These are phyloP conservation scores for Syzygium jambos DNA, from an alignment of 345 rosid genomes.

Conservation along the genomic window DNA sequence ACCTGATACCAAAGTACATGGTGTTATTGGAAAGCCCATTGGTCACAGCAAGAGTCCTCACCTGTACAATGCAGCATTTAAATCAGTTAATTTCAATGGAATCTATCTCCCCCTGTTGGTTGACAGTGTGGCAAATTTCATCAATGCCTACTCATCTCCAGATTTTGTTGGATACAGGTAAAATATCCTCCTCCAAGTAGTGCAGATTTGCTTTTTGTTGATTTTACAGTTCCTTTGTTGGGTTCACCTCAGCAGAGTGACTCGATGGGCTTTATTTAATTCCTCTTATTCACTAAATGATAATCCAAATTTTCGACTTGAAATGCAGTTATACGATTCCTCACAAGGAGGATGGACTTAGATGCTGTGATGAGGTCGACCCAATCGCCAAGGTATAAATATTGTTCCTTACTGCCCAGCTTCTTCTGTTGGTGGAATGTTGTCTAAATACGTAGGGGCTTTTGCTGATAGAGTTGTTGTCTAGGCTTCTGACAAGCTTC, in stretches of 20 bases:
- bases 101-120: conserved; percentile 49
- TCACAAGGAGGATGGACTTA: conserved; percentile 43
- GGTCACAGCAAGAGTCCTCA: conserved; percentile 65
- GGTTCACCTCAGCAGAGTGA: neutral
- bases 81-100: conserved; percentile 40
- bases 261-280: neutral
- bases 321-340: conserved; percentile 38
- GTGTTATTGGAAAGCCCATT: conserved; percentile 59
- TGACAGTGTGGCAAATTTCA: conserved; percentile 36
- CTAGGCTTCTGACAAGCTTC: neutral
- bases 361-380: conserved; percentile 45
- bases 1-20: conserved; percentile 49
- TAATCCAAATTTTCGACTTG: neutral
- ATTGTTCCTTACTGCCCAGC: neutral
- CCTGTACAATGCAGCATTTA: conserved; percentile 46
- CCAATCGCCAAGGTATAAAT: conserved; percentile 37
- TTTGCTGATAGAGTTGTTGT: neutral
- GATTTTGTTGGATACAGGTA: conserved; percentile 57
- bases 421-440: neutral
- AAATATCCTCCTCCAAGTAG: neutral
- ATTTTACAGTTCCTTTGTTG: neutral
- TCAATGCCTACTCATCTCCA: conserved; percentile 32
- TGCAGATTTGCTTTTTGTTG: neutral
- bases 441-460: neutral
- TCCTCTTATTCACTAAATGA: neutral